A percentile compares a stretch with the other conserved stretches of the same genome.
Conservation (phyloP, 2,329 filamentous ascomycete species). For the Penicillium sumatraense region DNA sequence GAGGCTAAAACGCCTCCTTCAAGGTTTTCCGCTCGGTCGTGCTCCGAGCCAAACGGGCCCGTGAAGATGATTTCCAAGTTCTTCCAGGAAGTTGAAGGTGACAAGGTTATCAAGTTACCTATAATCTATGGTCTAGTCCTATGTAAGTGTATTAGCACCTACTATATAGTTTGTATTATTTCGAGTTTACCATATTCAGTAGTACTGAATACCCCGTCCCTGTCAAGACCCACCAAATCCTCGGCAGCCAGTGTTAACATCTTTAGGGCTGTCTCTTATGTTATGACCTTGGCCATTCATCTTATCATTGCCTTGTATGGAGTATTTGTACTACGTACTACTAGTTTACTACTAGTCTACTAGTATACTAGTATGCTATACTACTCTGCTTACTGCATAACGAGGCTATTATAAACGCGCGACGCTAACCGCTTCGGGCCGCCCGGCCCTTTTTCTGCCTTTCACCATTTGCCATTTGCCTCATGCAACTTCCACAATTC, state of each 20-base stretch:
- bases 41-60: background rate
- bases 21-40: slow-evolving; percentile 7
- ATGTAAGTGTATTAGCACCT: no score
- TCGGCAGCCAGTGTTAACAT: background rate
- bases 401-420: background rate
- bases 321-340: no score
- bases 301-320: background rate
- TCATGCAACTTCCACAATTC: background rate
- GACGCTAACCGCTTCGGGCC: slow-evolving; percentile 4
- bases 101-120: no score
- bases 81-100: no score
- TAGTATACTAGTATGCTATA: no score
- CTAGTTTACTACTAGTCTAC: no score
- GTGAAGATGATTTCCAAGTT: no score
- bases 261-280: background rate
- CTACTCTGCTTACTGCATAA: no score
- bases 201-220: background rate
- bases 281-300: no score
- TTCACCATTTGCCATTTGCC: background rate
- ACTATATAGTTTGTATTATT: no score
- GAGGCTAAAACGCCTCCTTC: slow-evolving; percentile 8
- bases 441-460: background rate
- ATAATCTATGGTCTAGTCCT: no score
- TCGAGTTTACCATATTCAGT: no score
- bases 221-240: background rate